phyloP scores from a whole-genome alignment of 345 rosid genomes.

The Lepidium didymum region DNA sequence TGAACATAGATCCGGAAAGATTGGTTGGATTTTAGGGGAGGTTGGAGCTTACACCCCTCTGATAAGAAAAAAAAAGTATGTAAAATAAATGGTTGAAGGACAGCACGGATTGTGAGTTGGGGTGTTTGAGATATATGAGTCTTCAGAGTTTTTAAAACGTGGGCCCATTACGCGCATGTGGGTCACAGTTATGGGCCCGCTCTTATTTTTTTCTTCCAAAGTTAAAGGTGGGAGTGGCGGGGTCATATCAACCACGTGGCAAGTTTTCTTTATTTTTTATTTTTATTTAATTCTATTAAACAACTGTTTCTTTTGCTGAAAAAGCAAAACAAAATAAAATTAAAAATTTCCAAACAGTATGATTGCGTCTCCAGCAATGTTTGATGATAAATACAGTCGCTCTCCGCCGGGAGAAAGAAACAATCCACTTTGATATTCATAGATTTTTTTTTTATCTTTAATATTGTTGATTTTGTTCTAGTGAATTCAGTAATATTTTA shows the following conservation, averaged over 20 bases:
- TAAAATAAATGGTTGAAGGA: too few relatives aligned
- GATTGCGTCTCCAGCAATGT: slow-evolving; percentile 31
- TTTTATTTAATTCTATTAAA: too few relatives aligned
- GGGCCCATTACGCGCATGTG: slow-evolving; percentile 16
- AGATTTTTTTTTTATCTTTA: background rate
- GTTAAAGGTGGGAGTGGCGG: slow-evolving; percentile 19
- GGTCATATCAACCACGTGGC: slow-evolving; percentile 23
- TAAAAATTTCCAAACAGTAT: slow-evolving; percentile 7
- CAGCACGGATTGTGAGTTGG: too few relatives aligned
- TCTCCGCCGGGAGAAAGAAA: background rate
- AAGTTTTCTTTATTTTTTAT: background rate
- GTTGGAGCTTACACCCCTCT: too few relatives aligned
- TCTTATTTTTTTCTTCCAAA: background rate
- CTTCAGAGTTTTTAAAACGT: background rate
- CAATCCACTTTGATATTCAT: background rate
- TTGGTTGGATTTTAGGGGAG: too few relatives aligned
- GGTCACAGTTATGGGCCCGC: background rate
- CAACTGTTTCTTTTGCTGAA: background rate
- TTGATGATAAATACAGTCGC: slow-evolving; percentile 9
- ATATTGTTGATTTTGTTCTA: background rate
- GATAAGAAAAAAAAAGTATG: too few relatives aligned
- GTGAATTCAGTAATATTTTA: background rate
- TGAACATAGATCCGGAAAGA: too few relatives aligned
- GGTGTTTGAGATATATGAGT: background rate
- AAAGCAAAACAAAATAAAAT: background rate